Conservation (phyloP, 106 monocot genomes). For the Dioscorea alata region DNA sequence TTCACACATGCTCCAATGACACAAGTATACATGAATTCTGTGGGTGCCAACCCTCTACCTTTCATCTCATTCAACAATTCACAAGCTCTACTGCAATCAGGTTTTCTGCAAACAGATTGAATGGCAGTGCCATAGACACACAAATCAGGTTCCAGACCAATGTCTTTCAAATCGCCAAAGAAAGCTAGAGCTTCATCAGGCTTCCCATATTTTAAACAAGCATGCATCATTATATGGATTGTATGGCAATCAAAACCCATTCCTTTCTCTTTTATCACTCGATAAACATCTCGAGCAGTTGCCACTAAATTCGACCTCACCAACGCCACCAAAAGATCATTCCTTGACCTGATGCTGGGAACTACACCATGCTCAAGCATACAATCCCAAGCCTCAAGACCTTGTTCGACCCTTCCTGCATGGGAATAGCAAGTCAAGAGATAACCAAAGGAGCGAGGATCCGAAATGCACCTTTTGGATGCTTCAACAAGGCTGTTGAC, state of each 20-base stretch:
- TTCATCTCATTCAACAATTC: conserved; percentile 43
- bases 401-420: conserved; percentile 14
- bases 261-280: conserved; percentile 29
- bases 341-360: conserved; percentile 26
- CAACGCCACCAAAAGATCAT: conserved; percentile 26
- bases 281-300: conserved; percentile 23
- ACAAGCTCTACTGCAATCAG: conserved; percentile 35
- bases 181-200: conserved; percentile 24
- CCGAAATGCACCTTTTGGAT: conserved; percentile 13
- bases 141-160: conserved; percentile 31
- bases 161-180: conserved; percentile 31
- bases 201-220: conserved; percentile 41
- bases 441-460: conserved; percentile 16
- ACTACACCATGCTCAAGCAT: conserved; percentile 27
- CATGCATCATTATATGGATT: conserved; percentile 37
- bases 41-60: conserved; percentile 23
- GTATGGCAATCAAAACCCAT: conserved; percentile 34
- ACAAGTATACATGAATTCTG: conserved; percentile 23
- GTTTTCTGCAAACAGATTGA: conserved; percentile 27
- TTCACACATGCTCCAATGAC: conserved; percentile 59
- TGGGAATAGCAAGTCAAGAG: conserved; percentile 29
- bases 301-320: conserved; percentile 8
- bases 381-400: conserved; percentile 22
- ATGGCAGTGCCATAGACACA: conserved; percentile 24
- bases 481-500: conserved; percentile 29